phyloP scores from a whole-genome alignment of 2,329 filamentous ascomycete species.

The Cladophialophora bantiana region DNA sequence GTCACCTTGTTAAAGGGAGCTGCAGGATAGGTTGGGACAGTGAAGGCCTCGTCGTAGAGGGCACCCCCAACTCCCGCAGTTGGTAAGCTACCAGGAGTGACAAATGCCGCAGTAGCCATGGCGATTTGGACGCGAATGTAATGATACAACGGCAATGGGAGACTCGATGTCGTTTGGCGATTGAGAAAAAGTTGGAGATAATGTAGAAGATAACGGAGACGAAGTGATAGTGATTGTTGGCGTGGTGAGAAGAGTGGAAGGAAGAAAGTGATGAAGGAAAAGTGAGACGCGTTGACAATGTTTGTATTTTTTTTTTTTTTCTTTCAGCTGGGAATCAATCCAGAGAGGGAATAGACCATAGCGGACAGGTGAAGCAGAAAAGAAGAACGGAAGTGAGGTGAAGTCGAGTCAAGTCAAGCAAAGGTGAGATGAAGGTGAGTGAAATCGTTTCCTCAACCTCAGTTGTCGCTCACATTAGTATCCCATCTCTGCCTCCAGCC shows the following conservation, averaged over 20 bases:
- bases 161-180: not conserved
- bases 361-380: not conserved
- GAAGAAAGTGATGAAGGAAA: constrained; percentile 2
- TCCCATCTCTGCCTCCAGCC: not conserved
- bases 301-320: not conserved
- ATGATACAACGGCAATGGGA: not conserved
- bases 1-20: constrained; percentile 19
- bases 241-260: constrained; percentile 6
- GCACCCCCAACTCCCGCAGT: constrained; percentile 34
- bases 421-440: not conserved
- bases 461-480: not conserved
- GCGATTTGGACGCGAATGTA: not conserved
- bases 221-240: not conserved
- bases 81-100: constrained; percentile 24
- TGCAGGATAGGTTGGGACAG: constrained; percentile 29
- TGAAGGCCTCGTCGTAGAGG: constrained; percentile 30
- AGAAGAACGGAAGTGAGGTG: not conserved
- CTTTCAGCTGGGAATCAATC: not conserved
- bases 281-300: not conserved
- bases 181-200: not conserved
- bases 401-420: not conserved
- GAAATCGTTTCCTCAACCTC: not conserved
- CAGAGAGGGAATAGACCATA: not conserved
- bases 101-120: constrained; percentile 9
- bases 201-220: not conserved